Evolutionary conservation across 139 green algal genomes (phyloP).

Genomic region (Closterium sp.): DNA sequence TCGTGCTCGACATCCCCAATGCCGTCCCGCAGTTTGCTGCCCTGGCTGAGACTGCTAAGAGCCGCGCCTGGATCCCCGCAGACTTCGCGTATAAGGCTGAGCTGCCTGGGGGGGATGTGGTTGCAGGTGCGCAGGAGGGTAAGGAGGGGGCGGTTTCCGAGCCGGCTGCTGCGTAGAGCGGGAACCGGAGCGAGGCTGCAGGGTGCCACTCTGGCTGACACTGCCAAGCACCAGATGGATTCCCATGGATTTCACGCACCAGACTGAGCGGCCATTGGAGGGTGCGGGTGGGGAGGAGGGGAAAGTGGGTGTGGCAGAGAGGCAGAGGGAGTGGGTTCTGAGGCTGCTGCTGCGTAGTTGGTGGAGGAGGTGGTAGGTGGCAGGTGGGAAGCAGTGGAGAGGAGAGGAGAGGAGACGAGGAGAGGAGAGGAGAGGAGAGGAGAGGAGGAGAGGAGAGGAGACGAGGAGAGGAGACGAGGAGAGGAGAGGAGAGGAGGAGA

Average conservation of each 20-base stretch:
- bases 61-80: constrained; percentile 3
- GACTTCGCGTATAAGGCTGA: constrained; percentile 20
- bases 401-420: background rate
- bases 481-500: background rate
- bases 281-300: background rate
- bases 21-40: constrained; percentile 26
- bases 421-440: too few relatives aligned
- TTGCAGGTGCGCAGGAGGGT: background rate
- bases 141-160: constrained; percentile 3
- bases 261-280: too few relatives aligned
- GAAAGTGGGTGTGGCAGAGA: too few relatives aligned
- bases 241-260: too few relatives aligned
- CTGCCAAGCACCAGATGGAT: too few relatives aligned
- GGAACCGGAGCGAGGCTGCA: too few relatives aligned
- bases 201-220: too few relatives aligned
- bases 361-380: too few relatives aligned
- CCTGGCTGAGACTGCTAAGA: background rate
- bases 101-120: background rate
- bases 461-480: background rate
- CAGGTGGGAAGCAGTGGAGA: too few relatives aligned
- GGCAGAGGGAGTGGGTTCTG: too few relatives aligned
- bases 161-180: background rate
- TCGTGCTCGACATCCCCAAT: constrained; percentile 55
- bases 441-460: too few relatives aligned
- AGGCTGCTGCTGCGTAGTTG: too few relatives aligned